phyloP scores from a whole-genome alignment of 1,284 basidiomycete genomes.

The Exobasidium rhododendri region DNA sequence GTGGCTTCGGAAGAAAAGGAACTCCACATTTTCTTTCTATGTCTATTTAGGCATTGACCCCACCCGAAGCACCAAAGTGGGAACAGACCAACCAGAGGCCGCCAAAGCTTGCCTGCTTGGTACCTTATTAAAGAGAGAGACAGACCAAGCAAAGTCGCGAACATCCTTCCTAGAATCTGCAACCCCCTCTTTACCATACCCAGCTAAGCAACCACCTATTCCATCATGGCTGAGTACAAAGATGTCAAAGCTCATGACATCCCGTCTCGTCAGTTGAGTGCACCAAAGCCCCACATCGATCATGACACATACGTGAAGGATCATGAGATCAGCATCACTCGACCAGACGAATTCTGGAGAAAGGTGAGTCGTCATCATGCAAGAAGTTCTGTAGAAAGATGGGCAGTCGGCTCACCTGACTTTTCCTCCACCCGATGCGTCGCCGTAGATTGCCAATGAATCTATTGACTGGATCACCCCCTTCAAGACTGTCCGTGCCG shows the following conservation, averaged over 20 bases:
- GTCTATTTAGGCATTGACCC: too few species aligned
- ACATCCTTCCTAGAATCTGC: too few species aligned
- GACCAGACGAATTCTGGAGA: conserved; percentile 43
- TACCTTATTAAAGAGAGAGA: too few species aligned
- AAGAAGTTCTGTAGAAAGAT: background rate
- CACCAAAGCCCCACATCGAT: conserved; percentile 38
- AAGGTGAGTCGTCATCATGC: conserved; percentile 26
- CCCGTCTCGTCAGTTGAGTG: conserved; percentile 35
- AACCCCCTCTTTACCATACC: conserved; percentile 1
- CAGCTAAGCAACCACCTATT: too few species aligned
- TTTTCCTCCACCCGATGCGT: background rate
- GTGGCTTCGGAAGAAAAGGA: too few species aligned
- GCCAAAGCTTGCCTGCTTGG: too few species aligned
- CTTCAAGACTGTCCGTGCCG: conserved; percentile 82
- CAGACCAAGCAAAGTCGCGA: too few species aligned
- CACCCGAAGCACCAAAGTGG: too few species aligned
- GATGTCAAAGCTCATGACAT: conserved; percentile 36
- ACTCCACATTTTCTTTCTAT: too few species aligned
- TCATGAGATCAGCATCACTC: conserved; percentile 36
- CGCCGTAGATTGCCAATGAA: conserved; percentile 71
- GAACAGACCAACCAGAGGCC: too few species aligned
- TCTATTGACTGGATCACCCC: conserved; percentile 84
- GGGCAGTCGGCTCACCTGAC: background rate
- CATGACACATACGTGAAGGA: conserved; percentile 34
- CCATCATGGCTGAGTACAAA: conserved; percentile 29